Base-by-base conservation (phyloP, 768 basidiomycete genomes). In the Cubamyces sp. region DNA sequence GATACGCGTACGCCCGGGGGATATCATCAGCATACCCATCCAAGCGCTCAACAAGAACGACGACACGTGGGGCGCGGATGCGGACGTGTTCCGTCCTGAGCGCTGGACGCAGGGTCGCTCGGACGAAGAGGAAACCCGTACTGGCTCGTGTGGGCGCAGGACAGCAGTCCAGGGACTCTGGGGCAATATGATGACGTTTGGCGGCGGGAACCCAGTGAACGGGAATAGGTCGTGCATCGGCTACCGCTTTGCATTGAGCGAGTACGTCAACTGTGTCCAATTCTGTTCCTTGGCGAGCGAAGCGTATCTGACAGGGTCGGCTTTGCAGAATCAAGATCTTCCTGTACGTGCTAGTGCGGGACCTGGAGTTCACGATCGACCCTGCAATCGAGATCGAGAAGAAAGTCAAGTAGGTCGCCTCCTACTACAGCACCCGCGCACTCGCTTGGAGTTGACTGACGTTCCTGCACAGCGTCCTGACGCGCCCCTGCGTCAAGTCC, bases 1-100 rank as follows among this genome's bases (percentile, higher is more conserved):
- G 21, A 69, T 74, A 25, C 47, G 46, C 45, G 63, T 71, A 34
- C 66, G 66, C 55, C 76, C 77, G 66, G 79, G 84, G 49, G 84
- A 87, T 65, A 80, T 82, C 63, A 78, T 90, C 69, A 82, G 81
- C 1, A 77, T 91, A 51, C 84, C 85, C 7, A 83, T 87, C 50
- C 78, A 81, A 64, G 81, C 84, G 0, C 78, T 87, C 69, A 88
- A 92, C 72, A 81, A 81, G 67, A 78, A 76, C 64, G 58, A 59
- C 54, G 75, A 74, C 34, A 74, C 87, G 19, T 92, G 88, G 85
- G 90, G 90, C 15, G 77, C 76, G 26, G 87, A 92, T 69, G 87
- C 87, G n/a, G 69, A 77, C 43, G 75, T 74, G 63, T 91, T 91
- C 77, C 77, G 82, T 76, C 82, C 74, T 54, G 79, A 70, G 61